phyloP scores from a whole-genome alignment of 441 rosid species.

The Bocquillonia castaneifolia region DNA sequence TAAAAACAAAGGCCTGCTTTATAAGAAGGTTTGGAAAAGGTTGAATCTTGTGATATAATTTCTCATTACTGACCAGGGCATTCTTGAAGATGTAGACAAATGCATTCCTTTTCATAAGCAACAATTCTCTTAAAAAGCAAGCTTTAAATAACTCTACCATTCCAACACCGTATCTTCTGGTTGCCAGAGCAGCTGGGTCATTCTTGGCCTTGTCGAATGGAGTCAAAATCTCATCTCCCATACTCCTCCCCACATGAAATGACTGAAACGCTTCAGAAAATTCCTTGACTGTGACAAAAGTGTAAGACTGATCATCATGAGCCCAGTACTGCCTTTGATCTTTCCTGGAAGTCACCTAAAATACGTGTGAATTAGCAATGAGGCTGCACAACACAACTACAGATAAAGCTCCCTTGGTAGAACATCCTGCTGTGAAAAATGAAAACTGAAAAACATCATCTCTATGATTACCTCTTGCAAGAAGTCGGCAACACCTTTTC shows the following conservation, averaged over 20 bases:
- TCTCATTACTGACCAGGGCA: constrained; percentile 40
- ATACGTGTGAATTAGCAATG: not conserved
- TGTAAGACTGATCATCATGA: constrained; percentile 46
- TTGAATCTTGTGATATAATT: too few relatives aligned
- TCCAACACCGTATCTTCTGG: constrained; percentile 55
- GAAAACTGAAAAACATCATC: not conserved
- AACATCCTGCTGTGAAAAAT: too few relatives aligned
- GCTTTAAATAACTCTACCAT: constrained; percentile 56
- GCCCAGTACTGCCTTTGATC: constrained; percentile 88
- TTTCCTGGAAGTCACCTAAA: constrained; percentile 87
- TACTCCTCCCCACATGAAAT: constrained; percentile 50
- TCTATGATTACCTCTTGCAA: constrained; percentile 58
- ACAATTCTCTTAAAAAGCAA: constrained; percentile 56
- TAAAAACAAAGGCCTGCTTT: not conserved
- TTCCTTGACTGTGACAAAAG: constrained; percentile 55
- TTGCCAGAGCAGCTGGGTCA: constrained; percentile 75
- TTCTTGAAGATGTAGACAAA: constrained; percentile 76
- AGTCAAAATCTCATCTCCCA: constrained; percentile 48
- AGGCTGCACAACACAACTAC: not conserved
- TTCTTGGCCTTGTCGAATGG: constrained; percentile 58
- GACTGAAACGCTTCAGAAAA: constrained; percentile 71
- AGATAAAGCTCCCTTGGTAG: not conserved
- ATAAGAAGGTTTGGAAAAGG: not conserved
- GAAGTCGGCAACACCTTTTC: constrained; percentile 83
- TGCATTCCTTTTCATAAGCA: constrained; percentile 87